Conservation (phyloP, 495 filamentous ascomycete species). For the Penicillium subrubescens region DNA sequence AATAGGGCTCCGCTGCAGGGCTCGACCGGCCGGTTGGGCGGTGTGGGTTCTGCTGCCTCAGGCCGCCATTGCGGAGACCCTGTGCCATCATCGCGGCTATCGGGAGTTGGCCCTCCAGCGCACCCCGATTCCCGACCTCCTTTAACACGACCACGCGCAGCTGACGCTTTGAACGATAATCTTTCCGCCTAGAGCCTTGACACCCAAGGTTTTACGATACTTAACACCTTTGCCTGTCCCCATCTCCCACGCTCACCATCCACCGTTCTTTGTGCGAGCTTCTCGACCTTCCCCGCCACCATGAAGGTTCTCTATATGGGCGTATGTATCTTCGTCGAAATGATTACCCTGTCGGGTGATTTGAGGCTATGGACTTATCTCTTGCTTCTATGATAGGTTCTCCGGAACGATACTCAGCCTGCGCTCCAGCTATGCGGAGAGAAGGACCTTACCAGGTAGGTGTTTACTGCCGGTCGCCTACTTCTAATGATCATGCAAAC, state of each 20-base stretch:
- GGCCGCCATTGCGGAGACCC: conserved; percentile 20
- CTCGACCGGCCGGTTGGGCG: conserved; percentile 13
- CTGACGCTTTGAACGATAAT: conserved; percentile 3
- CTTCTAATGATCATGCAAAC: background rate
- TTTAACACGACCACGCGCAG: conserved; percentile 3
- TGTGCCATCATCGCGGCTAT: conserved; percentile 23
- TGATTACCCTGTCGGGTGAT: background rate
- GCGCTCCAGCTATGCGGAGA: conserved; percentile 79
- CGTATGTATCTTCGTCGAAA: conserved; percentile 52
- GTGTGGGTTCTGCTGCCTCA: conserved; percentile 16
- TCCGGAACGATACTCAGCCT: conserved; percentile 78
- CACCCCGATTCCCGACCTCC: background rate
- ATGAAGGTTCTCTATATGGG: conserved; percentile 97
- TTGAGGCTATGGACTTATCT: background rate
- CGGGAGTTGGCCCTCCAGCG: conserved; percentile 18
- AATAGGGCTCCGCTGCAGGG: conserved; percentile 20
- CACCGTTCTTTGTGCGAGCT: conserved; percentile 10
- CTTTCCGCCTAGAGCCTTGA: background rate
- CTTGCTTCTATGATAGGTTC: conserved; percentile 53
- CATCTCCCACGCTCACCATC: background rate
- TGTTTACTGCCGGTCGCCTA: background rate
- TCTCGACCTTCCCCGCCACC: conserved; percentile 36
- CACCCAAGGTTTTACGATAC: background rate
- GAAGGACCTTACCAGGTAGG: conserved; percentile 67
- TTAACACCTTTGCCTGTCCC: background rate